Percentiles rank a stretch among this genome's conserved stretches.
Conservation (phyloP, 768 basidiomycete species). For the Coprinopsis marcescibilis region DNA sequence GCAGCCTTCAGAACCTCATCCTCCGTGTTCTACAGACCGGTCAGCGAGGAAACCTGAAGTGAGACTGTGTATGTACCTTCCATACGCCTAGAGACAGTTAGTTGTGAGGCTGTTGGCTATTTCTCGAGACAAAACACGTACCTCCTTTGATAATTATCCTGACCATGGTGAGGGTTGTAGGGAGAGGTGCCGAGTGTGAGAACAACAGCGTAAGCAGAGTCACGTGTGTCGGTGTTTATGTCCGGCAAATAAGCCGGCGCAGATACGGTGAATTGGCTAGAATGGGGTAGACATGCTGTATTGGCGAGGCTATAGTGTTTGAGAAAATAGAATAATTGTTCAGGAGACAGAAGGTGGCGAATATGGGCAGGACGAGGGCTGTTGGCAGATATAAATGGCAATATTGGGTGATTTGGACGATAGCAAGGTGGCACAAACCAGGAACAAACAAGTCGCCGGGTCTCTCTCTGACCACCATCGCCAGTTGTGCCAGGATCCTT, state of each 20-base stretch:
- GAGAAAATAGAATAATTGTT: background rate
- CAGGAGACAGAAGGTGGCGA: background rate
- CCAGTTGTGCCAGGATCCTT: slow-evolving; percentile 9
- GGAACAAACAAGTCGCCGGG: slow-evolving; percentile 28
- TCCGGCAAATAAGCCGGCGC: slow-evolving; percentile 19
- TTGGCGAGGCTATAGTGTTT: slow-evolving; percentile 3
- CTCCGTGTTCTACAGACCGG: slow-evolving; percentile 69
- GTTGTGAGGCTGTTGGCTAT: slow-evolving; percentile 7
- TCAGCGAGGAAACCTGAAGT: background rate
- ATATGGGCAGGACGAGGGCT: background rate
- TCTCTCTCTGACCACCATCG: slow-evolving; percentile 14
- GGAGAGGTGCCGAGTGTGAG: slow-evolving; percentile 7
- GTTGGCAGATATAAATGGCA: background rate
- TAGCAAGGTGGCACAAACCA: slow-evolving; percentile 21
- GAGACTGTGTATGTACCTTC: slow-evolving; percentile 51
- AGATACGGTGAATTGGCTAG: slow-evolving; percentile 15
- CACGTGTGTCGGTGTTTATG: slow-evolving; percentile 14
- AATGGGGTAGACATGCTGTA: slow-evolving; percentile 13
- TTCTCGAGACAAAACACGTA: slow-evolving; percentile 23
- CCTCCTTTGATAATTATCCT: slow-evolving; percentile 92
- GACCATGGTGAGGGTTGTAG: slow-evolving; percentile 47
- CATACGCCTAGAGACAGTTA: slow-evolving; percentile 52
- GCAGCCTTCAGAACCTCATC: slow-evolving; percentile 99
- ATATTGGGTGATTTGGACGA: slow-evolving; percentile 7
- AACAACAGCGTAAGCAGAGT: slow-evolving; percentile 4